Base-by-base conservation (phyloP, 495 filamentous ascomycete genomes). In the Penicillium longicatenatum region DNA sequence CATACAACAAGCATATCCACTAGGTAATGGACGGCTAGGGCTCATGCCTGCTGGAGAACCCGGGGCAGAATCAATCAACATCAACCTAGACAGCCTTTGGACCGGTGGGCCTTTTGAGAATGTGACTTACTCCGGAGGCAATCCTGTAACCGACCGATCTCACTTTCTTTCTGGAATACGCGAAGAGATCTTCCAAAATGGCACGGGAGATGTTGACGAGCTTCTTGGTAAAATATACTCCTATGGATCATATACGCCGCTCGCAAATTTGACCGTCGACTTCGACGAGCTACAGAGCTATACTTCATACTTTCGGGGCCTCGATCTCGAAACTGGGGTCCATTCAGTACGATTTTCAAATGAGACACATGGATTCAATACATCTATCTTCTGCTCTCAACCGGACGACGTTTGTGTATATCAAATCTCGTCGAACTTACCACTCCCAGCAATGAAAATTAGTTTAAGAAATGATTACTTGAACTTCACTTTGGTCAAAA, bases 371-470 rank as follows among this genome's bases (percentile, higher is more conserved):
- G 21, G 10, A 0, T 61, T 52, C 24, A 53, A 46, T 39, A 44
- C 42, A 19, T 61, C 54, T 4, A 50, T 50, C 19, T 70, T 72
- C 45, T 83, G 79, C 58, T 78, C 75, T 2, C 76, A 78, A 54
- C 79, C 79, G 7, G 75, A 78, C 45, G 66, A 80, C 33, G 73
- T 75, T 46, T 83, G 80, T 49, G 60, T 80, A 10, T 82, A 83
- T 50, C 61, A 73, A 10, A 57, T 81, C 2, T 45, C 50, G 0
- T 74, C 75, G 4, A 59, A 65, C 6, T 47, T 52, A 11, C n/a
- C 65, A 3, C 57, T 81, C 17, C 70, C 76, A 5, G 52, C 62
- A 6, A 64, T 81, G 16, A 63, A 58, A 12, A 54, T 79, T 41
- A 48, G 49, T 8, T 55, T 76, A 26, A 69, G 68, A 53, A 77